Evolutionary conservation across 805 yeast genomes (phyloP).

Genomic region (Schwanniomyces yamadae): DNA sequence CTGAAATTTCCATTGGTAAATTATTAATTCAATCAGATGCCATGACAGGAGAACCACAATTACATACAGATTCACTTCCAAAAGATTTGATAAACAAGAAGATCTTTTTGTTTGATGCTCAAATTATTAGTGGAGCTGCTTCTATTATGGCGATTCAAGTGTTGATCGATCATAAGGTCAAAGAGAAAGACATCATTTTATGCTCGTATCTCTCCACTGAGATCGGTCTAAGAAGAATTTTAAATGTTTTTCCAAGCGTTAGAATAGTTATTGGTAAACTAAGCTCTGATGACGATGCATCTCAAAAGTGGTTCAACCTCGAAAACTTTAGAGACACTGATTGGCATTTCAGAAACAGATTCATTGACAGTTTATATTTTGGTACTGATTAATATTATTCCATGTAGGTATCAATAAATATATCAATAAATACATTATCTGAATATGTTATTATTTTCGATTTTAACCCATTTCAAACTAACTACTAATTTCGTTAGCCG

Average conservation of each 20-base stretch:
- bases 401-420: not conserved
- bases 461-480: too few relatives aligned
- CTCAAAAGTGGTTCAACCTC: conserved; percentile 23
- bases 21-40: conserved; percentile 85
- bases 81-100: conserved; percentile 26
- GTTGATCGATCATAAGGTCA: conserved; percentile 74
- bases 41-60: conserved; percentile 88
- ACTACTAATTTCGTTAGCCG: too few relatives aligned
- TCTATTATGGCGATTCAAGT: conserved; percentile 93
- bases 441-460: not conserved
- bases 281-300: conserved; percentile 37
- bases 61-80: conserved; percentile 81
- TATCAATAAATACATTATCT: not conserved
- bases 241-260: conserved; percentile 71
- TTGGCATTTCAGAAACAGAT: conserved; percentile 65
- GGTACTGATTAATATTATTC: conserved; percentile 58
- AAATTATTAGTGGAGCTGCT: conserved; percentile 89
- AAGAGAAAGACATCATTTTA: conserved; percentile 59
- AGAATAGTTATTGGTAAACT: conserved; percentile 68
- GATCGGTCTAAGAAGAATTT: conserved; percentile 68
- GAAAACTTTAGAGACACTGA: conserved; percentile 47
- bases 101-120: conserved; percentile 79
- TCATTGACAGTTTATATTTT: conserved; percentile 73
- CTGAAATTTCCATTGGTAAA: conserved; percentile 80
- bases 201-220: conserved; percentile 77